Conservation (phyloP, 1,284 basidiomycete species). For the Ustilago shanxiensis region DNA sequence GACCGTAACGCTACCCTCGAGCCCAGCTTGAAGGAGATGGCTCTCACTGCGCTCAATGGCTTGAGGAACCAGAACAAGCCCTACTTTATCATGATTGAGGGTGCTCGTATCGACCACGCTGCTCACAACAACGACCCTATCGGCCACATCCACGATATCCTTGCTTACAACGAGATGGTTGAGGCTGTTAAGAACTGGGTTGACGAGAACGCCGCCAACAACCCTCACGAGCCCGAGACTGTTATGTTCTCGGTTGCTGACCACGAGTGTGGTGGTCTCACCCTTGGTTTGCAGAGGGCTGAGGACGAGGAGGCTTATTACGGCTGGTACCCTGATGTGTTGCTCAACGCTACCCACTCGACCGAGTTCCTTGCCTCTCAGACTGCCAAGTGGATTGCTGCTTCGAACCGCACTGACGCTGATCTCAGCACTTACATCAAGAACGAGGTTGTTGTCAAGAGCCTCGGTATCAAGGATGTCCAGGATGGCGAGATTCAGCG, state of each 20-base stretch:
- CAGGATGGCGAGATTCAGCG: constrained; percentile 52
- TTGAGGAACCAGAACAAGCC: constrained; percentile 62
- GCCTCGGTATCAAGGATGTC: constrained; percentile 54
- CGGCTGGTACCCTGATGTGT: constrained; percentile 62
- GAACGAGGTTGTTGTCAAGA: constrained; percentile 41
- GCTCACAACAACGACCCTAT: constrained; percentile 69
- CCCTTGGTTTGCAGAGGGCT: constrained; percentile 52
- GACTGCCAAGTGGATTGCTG: constrained; percentile 51
- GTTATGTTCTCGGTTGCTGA: constrained; percentile 65
- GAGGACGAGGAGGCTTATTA: constrained; percentile 54
- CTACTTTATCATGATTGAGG: constrained; percentile 69
- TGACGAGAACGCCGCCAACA: constrained; percentile 44
- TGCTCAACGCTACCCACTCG: constrained; percentile 62
- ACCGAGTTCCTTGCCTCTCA: constrained; percentile 60
- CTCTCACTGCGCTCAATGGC: constrained; percentile 64
- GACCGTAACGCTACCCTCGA: constrained; percentile 64
- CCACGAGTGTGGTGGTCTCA: constrained; percentile 68
- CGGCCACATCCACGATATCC: constrained; percentile 67
- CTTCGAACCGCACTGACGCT: constrained; percentile 56
- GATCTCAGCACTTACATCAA: constrained; percentile 56
- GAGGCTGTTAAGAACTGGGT: constrained; percentile 58
- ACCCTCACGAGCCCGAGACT: constrained; percentile 49
- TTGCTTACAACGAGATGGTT: constrained; percentile 62
- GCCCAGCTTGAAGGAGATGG: constrained; percentile 68
- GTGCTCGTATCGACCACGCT: constrained; percentile 66